Base-by-base conservation (phyloP, 1,284 basidiomycete genomes). In the Megacollybia platyphylla region DNA sequence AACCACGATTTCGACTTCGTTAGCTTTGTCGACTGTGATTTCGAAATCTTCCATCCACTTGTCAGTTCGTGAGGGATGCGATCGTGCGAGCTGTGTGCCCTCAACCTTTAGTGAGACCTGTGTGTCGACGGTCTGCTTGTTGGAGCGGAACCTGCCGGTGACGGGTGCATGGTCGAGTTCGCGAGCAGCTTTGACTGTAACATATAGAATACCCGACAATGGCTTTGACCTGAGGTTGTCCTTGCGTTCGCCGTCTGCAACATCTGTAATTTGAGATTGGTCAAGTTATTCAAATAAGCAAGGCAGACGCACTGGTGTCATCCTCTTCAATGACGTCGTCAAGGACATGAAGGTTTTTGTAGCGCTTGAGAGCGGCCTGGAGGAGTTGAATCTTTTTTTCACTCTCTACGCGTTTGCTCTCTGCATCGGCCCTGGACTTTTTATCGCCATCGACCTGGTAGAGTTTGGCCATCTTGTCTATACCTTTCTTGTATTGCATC, bases 11-110 rank as follows among this genome's bases (percentile, higher is more conserved):
- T 98, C 96, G 43, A 97, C 87, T 70, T 99, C 96, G 59, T 94
- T 97, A 29, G 93, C 93, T 61, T 97, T 97, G 67, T 97, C 94
- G 40, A 98, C 88, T 1, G 85, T 76, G 48, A 99, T 89, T 61
- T 96, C 89, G 50, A 98, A 97, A 47, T 91, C 87, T 62, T 98
- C 94, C 59, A 91, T 88, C 96, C 96, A 99, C 39, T 87, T 80
- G 62, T 98, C 96, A 39, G 84, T 94, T 49, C 92, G 81, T 15
- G 90, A 86, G 5, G 90, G 86, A 56, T 96, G 91, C 1, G 94
- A 94, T 45, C 86, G 80, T 6, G 90, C 93, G 5, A 89, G 76
- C 51, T 93, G 88, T 15, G 87, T 92, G 34, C 96, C 93, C 68
- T 98, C 96, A 13, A 98, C 87, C 58, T 97, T 97, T 65, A 98